These are phyloP conservation scores for Trichoderma simmonsii DNA, from an alignment of 2,329 filamentous ascomycete genomes.

Conservation along the genomic window DNA sequence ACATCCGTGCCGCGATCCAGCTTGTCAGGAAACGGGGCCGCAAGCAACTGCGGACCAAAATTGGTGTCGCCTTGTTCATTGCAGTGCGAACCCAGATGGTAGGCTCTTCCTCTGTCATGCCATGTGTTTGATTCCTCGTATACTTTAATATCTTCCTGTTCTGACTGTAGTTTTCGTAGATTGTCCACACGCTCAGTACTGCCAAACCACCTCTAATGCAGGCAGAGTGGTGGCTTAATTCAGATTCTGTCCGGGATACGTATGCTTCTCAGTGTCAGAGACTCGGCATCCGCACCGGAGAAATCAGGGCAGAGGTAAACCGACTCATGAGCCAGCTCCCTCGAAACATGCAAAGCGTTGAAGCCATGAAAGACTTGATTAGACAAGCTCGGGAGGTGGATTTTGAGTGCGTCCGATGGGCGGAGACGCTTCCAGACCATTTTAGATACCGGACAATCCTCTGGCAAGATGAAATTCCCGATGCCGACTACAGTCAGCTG, in stretches of 20 bases:
- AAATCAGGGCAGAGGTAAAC: constrained; percentile 55
- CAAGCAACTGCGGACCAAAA: constrained; percentile 51
- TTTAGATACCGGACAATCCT: constrained; percentile 53
- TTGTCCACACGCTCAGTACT: constrained; percentile 55
- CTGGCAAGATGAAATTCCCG: constrained; percentile 54
- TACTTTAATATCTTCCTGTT: background rate
- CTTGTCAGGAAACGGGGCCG: constrained; percentile 56
- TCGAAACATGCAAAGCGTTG: constrained; percentile 48
- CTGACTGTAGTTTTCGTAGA: constrained; percentile 33
- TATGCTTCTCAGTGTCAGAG: constrained; percentile 48
- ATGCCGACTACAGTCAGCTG: constrained; percentile 49
- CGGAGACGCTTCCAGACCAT: constrained; percentile 45
- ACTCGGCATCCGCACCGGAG: constrained; percentile 52
- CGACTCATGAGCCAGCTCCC: constrained; percentile 45
- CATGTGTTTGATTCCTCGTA: background rate
- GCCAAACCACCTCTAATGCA: constrained; percentile 53
- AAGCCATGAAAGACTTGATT: constrained; percentile 51
- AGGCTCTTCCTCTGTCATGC: constrained; percentile 20
- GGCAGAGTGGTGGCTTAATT: constrained; percentile 57
- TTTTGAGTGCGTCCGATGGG: constrained; percentile 51
- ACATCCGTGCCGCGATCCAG: constrained; percentile 62
- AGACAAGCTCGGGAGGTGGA: constrained; percentile 51
- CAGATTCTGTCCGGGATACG: constrained; percentile 46
- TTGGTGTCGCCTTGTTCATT: constrained; percentile 55
- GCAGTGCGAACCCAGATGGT: constrained; percentile 61